A percentile compares a stretch with the other conserved stretches of the same genome.
Evolutionary conservation across 305 asterid species (phyloP).

Genomic region (Fraxinus sp.): DNA sequence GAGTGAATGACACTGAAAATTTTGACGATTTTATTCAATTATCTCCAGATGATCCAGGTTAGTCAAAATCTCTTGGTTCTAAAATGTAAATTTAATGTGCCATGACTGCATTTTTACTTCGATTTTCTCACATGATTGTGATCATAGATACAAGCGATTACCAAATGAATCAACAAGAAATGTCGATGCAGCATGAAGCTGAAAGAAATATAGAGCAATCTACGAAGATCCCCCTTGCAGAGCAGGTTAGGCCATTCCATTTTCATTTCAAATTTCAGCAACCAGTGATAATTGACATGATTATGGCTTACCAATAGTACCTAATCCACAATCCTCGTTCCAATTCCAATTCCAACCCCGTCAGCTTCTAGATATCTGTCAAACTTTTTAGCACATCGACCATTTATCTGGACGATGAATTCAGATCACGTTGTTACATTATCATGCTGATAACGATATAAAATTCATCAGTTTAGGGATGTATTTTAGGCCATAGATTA

Average conservation of each 20-base stretch:
- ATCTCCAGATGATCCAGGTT: slow-evolving; percentile 40
- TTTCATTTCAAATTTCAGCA: background rate
- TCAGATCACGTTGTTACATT: background rate
- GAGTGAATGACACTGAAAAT: slow-evolving; percentile 32
- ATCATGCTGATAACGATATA: too few relatives aligned
- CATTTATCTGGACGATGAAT: background rate
- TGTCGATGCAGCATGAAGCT: slow-evolving; percentile 9
- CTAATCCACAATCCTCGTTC: too few relatives aligned
- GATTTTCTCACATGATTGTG: background rate
- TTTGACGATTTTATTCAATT: slow-evolving; percentile 28
- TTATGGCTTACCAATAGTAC: too few relatives aligned
- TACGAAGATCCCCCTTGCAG: slow-evolving; percentile 47
- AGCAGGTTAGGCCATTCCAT: slow-evolving; percentile 41
- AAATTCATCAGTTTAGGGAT: too few relatives aligned
- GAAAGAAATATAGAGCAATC: slow-evolving; percentile 17
- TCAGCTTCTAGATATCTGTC: background rate
- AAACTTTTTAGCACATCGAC: background rate
- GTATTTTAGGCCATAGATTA: background rate
- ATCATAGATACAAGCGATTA: slow-evolving; percentile 25
- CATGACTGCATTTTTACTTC: background rate
- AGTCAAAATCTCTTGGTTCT: background rate
- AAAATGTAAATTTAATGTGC: background rate
- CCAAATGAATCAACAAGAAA: slow-evolving; percentile 19
- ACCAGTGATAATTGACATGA: too few relatives aligned
- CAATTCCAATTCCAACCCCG: too few relatives aligned